Evolutionary conservation across 2,329 filamentous ascomycete species (phyloP).

Genomic region (Colletotrichum liriopes): DNA sequence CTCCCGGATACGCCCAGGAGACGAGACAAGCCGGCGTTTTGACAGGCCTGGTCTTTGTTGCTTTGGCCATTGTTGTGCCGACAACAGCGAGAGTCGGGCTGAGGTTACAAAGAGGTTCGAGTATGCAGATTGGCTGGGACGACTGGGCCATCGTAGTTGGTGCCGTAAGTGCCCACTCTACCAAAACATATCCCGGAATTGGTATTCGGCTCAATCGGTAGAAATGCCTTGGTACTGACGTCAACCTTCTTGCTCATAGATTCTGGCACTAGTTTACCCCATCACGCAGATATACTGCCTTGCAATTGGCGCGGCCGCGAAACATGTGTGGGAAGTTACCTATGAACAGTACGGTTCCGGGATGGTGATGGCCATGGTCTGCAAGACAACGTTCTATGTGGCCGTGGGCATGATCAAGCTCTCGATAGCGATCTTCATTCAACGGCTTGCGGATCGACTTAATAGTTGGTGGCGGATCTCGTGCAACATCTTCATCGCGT

Average conservation of each 20-base stretch:
- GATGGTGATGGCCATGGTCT: constrained; percentile 45
- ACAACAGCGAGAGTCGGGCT: constrained; percentile 48
- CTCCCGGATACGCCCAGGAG: constrained; percentile 45
- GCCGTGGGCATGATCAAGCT: constrained; percentile 55
- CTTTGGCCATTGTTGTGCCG: constrained; percentile 49
- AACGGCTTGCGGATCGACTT: constrained; percentile 52
- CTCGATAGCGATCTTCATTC: constrained; percentile 55
- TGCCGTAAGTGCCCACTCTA: constrained; percentile 45
- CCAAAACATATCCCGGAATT: too few species aligned
- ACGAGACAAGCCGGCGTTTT: constrained; percentile 49
- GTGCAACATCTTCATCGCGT: constrained; percentile 51
- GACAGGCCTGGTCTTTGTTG: constrained; percentile 48
- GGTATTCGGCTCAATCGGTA: background rate
- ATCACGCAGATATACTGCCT: constrained; percentile 48
- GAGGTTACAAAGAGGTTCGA: constrained; percentile 46
- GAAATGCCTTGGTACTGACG: constrained; percentile 15
- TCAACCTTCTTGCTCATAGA: constrained; percentile 31
- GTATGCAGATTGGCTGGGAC: constrained; percentile 52
- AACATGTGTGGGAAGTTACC: constrained; percentile 52
- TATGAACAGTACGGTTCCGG: constrained; percentile 52
- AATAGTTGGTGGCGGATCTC: constrained; percentile 49
- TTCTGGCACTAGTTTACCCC: constrained; percentile 48
- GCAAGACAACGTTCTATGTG: constrained; percentile 49
- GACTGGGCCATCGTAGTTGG: constrained; percentile 53
- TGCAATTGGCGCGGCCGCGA: constrained; percentile 47